These are phyloP conservation scores for button mushroom (Agaricus bisporus) DNA, from an alignment of 768 basidiomycete species.

Conservation along the genomic window DNA sequence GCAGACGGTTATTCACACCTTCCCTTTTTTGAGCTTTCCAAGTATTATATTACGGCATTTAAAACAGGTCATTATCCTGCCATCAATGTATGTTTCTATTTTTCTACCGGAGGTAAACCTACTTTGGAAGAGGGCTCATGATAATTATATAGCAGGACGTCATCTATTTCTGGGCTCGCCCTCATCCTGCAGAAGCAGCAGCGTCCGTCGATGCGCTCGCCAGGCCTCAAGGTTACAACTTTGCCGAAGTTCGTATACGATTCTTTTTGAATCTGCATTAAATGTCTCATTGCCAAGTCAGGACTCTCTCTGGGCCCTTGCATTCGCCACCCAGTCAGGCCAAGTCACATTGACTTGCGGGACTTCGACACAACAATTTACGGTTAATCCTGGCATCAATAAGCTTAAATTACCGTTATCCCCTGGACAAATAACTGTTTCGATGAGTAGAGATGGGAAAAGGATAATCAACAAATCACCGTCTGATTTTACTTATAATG, in stretches of 20 bases:
- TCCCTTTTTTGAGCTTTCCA: slow-evolving; percentile 56
- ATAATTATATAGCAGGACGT: slow-evolving; percentile 29
- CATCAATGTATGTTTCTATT: slow-evolving; percentile 39
- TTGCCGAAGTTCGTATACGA: slow-evolving; percentile 33
- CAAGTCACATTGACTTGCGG: slow-evolving; percentile 47
- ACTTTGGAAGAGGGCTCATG: background rate
- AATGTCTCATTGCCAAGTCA: slow-evolving; percentile 12
- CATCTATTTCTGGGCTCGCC: slow-evolving; percentile 56
- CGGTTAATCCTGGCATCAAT: slow-evolving; percentile 46
- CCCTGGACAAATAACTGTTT: slow-evolving; percentile 51
- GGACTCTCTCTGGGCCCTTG: slow-evolving; percentile 64
- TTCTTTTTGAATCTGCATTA: background rate
- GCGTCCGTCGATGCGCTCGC: slow-evolving; percentile 38
- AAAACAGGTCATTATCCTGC: slow-evolving; percentile 59
- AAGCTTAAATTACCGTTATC: slow-evolving; percentile 55
- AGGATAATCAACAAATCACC: slow-evolving; percentile 46
- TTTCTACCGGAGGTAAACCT: slow-evolving; percentile 15
- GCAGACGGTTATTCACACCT: slow-evolving; percentile 37
- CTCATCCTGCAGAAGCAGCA: slow-evolving; percentile 49
- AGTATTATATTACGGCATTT: slow-evolving; percentile 62
- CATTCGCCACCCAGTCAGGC: slow-evolving; percentile 47
- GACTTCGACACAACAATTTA: slow-evolving; percentile 31
- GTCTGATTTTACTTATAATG: slow-evolving; percentile 33
- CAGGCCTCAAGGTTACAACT: slow-evolving; percentile 44
- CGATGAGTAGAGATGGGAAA: slow-evolving; percentile 42